Evolutionary conservation across 768 basidiomycete genomes (phyloP), one percentile per base, ranked within the genome.

Genomic region (Russula emetica): DNA sequence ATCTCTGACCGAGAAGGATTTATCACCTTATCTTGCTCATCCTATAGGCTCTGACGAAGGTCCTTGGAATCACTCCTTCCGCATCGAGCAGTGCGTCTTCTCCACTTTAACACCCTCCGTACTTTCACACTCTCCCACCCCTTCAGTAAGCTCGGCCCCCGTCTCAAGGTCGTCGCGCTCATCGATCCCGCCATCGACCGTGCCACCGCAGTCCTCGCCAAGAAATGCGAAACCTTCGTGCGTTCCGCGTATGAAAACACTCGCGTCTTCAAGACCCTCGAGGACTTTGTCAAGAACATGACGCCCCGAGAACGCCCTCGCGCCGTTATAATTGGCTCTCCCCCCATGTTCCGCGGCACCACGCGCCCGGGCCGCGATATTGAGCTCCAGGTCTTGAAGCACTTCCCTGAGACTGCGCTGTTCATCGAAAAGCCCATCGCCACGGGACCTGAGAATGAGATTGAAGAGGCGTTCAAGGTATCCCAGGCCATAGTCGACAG

Each of bases 381-480:
- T 68, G 94, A 98, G 76, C 75, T 88, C 62, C 90, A 94, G 76
- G 85, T 96, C 68, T 75, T 95, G 74, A 87, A 91, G 71, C 74
- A 85, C 71, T 94, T 98, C 80, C 93, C 94, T 53, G 87, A 90
- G 34, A 85, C 90, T 34, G 86, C 92, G 32, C 83, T 94, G 77
- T 96, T 98, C 74, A 79, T 96, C 63, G 94, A 97, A 76, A 97
- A 97, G 77, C 94, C 94, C 22, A 81, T 95, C 65, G 86, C 92
- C 22, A 93, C 94, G 49, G 93, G 92, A 28, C 83, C 87, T 24
- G 77, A 76, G 64, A 78, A 80, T 54, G 86, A 90, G 73, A 81
- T 93, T 57, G 76, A 81, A 36, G 83, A 91, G 64, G 81, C 82
- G 22, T 90, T 87, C 75, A 74, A 81, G 58, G 85, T 96, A 67